phyloP scores from a whole-genome alignment of 2,329 filamentous ascomycete genomes.

The Colletotrichum falcatum region DNA sequence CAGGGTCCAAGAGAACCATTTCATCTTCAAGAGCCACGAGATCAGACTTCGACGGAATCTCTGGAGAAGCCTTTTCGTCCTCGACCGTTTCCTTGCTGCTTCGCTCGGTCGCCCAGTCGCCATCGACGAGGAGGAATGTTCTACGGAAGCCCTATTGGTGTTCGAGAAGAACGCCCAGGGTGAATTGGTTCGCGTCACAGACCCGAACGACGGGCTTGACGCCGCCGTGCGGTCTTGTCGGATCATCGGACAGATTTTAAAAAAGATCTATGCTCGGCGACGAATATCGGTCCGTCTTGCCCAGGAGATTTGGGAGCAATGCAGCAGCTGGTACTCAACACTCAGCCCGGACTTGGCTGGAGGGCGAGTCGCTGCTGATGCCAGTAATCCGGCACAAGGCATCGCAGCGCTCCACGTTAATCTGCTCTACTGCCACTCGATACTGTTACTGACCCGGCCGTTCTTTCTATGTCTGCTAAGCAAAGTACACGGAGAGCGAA shows the following conservation, averaged over 20 bases:
- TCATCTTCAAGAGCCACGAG: constrained; percentile 62
- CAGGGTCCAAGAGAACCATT: constrained; percentile 65
- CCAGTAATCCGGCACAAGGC: constrained; percentile 58
- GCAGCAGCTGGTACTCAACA: constrained; percentile 63
- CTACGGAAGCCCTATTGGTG: constrained; percentile 57
- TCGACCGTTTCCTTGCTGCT: constrained; percentile 73
- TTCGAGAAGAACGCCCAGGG: constrained; percentile 39
- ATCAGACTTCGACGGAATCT: constrained; percentile 65
- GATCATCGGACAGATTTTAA: constrained; percentile 69
- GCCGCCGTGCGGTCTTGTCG: constrained; percentile 68
- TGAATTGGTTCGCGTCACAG: constrained; percentile 27
- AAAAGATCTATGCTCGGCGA: constrained; percentile 69
- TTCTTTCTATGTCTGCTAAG: constrained; percentile 72
- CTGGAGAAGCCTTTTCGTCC: constrained; percentile 73
- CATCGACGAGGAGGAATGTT: constrained; percentile 73
- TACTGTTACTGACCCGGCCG: constrained; percentile 72
- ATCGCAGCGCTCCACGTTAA: constrained; percentile 73
- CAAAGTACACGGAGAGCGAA: constrained; percentile 50
- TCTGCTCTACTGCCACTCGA: constrained; percentile 71
- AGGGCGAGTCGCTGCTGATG: constrained; percentile 58
- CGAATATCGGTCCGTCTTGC: constrained; percentile 69
- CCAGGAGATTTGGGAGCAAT: constrained; percentile 66
- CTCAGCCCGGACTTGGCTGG: constrained; percentile 63
- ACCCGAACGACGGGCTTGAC: constrained; percentile 56
- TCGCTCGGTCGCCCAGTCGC: constrained; percentile 72